Conservation (phyloP, 805 yeast genomes). For the Schwanniomyces sp. region DNA sequence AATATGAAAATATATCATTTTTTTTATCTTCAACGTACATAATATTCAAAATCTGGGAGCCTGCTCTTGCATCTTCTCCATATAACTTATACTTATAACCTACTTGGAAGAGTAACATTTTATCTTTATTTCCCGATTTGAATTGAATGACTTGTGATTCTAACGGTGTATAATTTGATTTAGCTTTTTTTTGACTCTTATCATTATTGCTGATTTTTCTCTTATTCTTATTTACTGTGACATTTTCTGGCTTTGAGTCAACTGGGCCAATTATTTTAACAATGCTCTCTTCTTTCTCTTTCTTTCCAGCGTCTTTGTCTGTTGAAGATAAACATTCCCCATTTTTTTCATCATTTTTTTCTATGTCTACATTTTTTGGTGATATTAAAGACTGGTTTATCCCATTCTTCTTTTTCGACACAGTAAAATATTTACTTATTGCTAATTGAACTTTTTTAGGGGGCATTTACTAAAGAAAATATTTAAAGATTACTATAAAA, state of each 20-base stretch:
- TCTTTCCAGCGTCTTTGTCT: not conserved
- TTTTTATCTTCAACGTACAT: constrained; percentile 60
- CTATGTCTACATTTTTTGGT: constrained; percentile 1
- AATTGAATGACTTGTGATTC: constrained; percentile 75
- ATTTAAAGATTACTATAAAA: not conserved
- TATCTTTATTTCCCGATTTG: constrained; percentile 60
- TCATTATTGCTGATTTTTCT: not conserved
- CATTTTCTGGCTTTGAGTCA: not conserved
- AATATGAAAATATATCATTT: constrained; percentile 72
- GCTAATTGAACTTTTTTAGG: constrained; percentile 9
- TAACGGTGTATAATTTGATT: constrained; percentile 55
- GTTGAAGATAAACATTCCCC: not conserved
- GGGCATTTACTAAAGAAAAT: constrained; percentile 1
- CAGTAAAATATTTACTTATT: constrained; percentile 10
- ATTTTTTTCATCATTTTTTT: not conserved
- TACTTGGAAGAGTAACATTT: constrained; percentile 77
- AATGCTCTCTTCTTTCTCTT: not conserved
- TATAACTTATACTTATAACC: constrained; percentile 90
- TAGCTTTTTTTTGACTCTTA: constrained; percentile 4
- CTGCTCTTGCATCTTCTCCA: constrained; percentile 79
- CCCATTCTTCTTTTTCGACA: not conserved
- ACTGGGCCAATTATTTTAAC: not conserved
- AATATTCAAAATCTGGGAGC: constrained; percentile 64
- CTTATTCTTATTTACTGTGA: not conserved
- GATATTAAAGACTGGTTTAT: not conserved